A percentile compares a stretch with the other conserved stretches of the same genome.
Conservation (phyloP, 2,329 filamentous ascomycete species). For the Colletotrichum sp. region DNA sequence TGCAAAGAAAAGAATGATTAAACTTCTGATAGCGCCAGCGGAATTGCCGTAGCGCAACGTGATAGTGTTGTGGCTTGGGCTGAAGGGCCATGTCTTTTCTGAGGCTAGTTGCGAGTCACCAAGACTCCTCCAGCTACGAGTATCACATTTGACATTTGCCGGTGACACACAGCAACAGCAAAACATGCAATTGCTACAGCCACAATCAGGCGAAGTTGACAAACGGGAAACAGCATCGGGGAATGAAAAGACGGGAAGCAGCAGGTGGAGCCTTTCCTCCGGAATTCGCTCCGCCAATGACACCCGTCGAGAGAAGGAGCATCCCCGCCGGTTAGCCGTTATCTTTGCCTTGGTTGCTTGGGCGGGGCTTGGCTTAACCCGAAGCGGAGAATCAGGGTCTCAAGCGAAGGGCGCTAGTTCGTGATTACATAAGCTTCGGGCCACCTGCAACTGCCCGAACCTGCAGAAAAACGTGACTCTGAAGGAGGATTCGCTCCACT, state of each 20-base stretch:
- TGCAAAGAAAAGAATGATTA: background rate
- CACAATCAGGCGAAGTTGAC: background rate
- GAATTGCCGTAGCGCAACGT: background rate
- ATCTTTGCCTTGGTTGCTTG: background rate
- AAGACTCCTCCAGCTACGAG: background rate
- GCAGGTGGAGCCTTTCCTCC: background rate
- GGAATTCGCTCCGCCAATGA: background rate
- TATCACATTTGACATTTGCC: background rate
- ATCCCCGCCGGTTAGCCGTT: background rate
- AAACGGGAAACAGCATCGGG: background rate
- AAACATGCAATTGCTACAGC: background rate
- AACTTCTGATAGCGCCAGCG: background rate
- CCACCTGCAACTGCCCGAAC: background rate
- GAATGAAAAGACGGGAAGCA: background rate
- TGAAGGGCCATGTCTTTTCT: background rate
- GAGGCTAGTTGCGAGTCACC: background rate
- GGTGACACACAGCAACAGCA: background rate
- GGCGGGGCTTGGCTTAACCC: background rate
- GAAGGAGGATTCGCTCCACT: background rate
- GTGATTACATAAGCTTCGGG: background rate
- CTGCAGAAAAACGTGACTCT: background rate
- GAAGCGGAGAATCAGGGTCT: background rate
- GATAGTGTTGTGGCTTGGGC: background rate
- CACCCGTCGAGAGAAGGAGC: background rate
- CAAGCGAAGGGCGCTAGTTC: background rate